Base-by-base conservation (phyloP, 805 yeast species). In the Hanseniaspora occidentalis region DNA sequence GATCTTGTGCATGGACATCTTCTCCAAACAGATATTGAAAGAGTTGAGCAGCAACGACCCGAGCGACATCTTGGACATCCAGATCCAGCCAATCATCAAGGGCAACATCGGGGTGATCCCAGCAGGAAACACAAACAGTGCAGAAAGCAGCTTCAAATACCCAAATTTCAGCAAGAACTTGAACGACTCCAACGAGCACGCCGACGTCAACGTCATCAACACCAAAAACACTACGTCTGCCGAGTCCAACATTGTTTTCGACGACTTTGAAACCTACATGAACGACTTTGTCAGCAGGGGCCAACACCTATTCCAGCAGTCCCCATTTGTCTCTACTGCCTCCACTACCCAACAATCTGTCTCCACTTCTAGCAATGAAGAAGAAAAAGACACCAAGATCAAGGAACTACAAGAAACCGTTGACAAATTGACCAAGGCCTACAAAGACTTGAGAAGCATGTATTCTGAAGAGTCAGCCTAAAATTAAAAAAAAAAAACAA, bases 1-100 rank as follows among this genome's bases (percentile, higher is more conserved):
- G 22, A 73, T 84, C 2, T 70, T 71, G 31, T 67, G 78, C 1
- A 70, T 79, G 49, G 96, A 89, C 57, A 65, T 78, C 5, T 71
- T 67, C 13, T 76, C 89, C 1, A 77, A 73, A 51, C 92, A 82
- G 57, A 74, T 77, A 14, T 63, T 74, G 21, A 77, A 73, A 52
- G 69, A 73, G n/a, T 62, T 77, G 46, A 70, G 65, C 42, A 58
- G 52, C 29, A 26, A 26, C 8, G 33, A 29, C 18, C 33, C 10
- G 4, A 29, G 17, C 33, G 33, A 29, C 16, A 18, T 29, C 3
- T 8, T 29, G 4, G 33, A 29, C 16, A 29, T 29, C 8, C 33
- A 29, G 16, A n/a, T 29, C 17, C 9, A n/a, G 4, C 33, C 33
- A 14, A 29, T 29, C 8, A 29, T 29, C 33, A 29, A 29, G 16